A percentile compares a stretch with the other conserved stretches of the same genome.
Conservation (phyloP, 169 alveolate genomes). For the Plasmodium malariae region DNA sequence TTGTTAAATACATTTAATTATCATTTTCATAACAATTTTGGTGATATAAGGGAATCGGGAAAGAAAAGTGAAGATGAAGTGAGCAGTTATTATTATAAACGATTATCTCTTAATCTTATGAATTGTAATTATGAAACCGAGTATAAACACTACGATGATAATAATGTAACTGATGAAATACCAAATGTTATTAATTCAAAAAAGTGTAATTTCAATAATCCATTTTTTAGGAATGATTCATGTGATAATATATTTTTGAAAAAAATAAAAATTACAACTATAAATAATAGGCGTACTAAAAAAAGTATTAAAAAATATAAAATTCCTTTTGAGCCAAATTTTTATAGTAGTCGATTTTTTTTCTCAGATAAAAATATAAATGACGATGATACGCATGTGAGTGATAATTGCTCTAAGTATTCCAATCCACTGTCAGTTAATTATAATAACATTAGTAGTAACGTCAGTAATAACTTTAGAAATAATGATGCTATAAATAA, state of each 20-base stretch:
- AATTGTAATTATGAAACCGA: conserved; percentile 23
- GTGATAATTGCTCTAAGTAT: conserved; percentile 27
- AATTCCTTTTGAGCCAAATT: conserved; percentile 75
- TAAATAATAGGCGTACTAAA: conserved; percentile 26
- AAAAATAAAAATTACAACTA: conserved; percentile 36
- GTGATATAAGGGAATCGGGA: conserved; percentile 26
- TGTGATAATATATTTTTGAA: conserved; percentile 53
- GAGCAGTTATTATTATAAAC: conserved; percentile 25
- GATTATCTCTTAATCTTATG: conserved; percentile 51
- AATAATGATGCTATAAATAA: neutral
- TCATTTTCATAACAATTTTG: conserved; percentile 39
- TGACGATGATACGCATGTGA: neutral
- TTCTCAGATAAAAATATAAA: conserved; percentile 58
- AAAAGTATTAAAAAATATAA: conserved; percentile 36
- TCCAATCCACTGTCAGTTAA: conserved; percentile 23
- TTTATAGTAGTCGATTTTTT: conserved; percentile 58
- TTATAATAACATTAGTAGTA: conserved; percentile 16
- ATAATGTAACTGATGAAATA: neutral
- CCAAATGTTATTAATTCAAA: conserved; percentile 3
- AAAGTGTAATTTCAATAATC: conserved; percentile 17
- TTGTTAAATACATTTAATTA: conserved; percentile 62
- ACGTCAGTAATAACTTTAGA: neutral
- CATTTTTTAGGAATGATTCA: conserved; percentile 20
- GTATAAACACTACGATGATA: conserved; percentile 2
- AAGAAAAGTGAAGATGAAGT: conserved; percentile 29